phyloP scores from a whole-genome alignment of 768 basidiomycete genomes.

The Paxillus ammoniavirescens region DNA sequence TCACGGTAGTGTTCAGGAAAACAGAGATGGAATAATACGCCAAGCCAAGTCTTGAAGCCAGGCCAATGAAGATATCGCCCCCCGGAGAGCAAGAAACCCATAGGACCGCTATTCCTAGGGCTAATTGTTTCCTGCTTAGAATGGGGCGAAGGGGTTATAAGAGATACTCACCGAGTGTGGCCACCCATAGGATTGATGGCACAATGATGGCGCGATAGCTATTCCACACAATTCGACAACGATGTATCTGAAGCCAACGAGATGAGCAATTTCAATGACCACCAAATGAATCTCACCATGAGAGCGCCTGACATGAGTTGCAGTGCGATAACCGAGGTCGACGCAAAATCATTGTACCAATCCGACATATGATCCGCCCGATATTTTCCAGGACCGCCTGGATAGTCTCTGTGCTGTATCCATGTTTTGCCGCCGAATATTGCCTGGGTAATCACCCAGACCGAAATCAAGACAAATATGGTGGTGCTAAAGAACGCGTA shows the following conservation, averaged over 20 bases:
- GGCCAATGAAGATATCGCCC: not conserved
- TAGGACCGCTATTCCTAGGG: not conserved
- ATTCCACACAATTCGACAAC: conserved; percentile 36
- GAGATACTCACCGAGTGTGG: conserved; percentile 29
- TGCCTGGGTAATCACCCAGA: conserved; percentile 22
- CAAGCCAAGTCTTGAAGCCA: not conserved
- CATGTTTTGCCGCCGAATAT: conserved; percentile 33
- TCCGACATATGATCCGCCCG: conserved; percentile 21
- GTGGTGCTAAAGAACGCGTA: conserved; percentile 25
- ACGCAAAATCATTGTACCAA: not conserved
- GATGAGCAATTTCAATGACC: not conserved
- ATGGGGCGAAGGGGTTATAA: no score
- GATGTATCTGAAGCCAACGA: conserved; percentile 31
- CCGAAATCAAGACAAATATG: conserved; percentile 28
- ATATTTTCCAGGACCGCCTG: conserved; percentile 37
- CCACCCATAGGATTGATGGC: conserved; percentile 21
- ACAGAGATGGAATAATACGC: not conserved
- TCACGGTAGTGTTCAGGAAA: not conserved
- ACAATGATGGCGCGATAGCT: conserved; percentile 12
- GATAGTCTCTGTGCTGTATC: conserved; percentile 29
- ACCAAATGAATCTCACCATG: conserved; percentile 29
- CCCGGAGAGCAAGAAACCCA: not conserved
- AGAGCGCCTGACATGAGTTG: conserved; percentile 37
- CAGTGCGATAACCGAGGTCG: no score
- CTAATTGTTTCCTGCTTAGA: not conserved